Base-by-base conservation (phyloP, 179 eudicot genomes). In the Silene coronaria region DNA sequence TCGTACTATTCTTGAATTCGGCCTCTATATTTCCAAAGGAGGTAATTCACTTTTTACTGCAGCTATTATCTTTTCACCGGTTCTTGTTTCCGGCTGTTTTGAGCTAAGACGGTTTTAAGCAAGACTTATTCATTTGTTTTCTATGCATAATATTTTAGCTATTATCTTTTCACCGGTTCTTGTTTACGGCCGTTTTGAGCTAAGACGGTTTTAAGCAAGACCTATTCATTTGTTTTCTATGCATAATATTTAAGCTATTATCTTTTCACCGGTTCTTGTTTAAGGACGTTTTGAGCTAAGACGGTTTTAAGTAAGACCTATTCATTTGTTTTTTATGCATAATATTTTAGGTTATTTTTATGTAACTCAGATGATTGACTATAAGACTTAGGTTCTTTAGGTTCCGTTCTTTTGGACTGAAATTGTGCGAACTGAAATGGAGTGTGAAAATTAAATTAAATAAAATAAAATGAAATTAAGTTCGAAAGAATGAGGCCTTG, bases 1-100 rank as follows among this genome's bases (percentile, higher is more conserved):
- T 73, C 85, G 90, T 22, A 84, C 79, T 30, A 89, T 91, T 81
- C 93, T 91, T 42, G 91, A 86, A 65, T 91, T 86, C 55, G 93
- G 96, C 12, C 93, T 91, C 66, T 81, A 58, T 63, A 85, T 91
- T 55, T 76, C 77, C 80, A 87, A 83, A 84, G 91, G 83, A 85
- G 97, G 97, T 91, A 63, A 10, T 30, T 28, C 7, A 2, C 42
- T 61, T 12, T 61, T 38, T 66, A 4, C 5, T 24, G 10, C 64
- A 34, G 13, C 48, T 42, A 42, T 42, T 42, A 42, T 46, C 27
- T 2, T 12, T 72, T 23, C 4, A 2, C 26, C 0, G 0, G 0
- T 19, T 6, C 6, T 27, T 71, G 13, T 8, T 1, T 53, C 16
- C 16, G 58, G 4, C 7, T 0, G 21, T 53, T 1, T 42, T 42